Conservation (phyloP, 768 basidiomycete genomes). For the Serendipita indica region DNA sequence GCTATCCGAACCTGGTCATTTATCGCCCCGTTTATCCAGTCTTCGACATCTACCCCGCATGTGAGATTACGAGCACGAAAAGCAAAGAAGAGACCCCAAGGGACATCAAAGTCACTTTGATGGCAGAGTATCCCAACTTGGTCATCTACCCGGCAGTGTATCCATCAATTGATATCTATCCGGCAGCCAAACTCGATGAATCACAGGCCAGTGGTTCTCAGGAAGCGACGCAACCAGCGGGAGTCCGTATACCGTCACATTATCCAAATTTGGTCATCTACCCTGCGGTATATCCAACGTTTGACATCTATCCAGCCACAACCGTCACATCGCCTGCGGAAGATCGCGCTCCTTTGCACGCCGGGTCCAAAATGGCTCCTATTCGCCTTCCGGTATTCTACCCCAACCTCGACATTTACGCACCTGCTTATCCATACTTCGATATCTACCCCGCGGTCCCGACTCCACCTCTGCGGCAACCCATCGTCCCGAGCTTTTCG, state of each 20-base stretch:
- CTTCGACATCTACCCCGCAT: neutral
- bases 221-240: neutral
- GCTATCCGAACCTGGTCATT: conserved; percentile 11
- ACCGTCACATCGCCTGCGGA: neutral
- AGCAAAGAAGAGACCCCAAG: too few relatives aligned
- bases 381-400: neutral
- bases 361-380: neutral
- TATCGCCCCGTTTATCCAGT: conserved; percentile 13
- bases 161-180: conserved; percentile 9
- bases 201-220: neutral
- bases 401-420: neutral
- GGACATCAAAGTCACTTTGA: neutral
- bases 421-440: conserved; percentile 11
- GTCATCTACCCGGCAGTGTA: conserved; percentile 14
- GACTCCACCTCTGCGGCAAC: neutral
- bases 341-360: too few relatives aligned
- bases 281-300: conserved; percentile 6
- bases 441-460: conserved; percentile 11
- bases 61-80: too few relatives aligned
- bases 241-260: neutral
- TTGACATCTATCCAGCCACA: conserved; percentile 10
- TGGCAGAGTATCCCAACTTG: conserved; percentile 7
- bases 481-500: conserved; percentile 14
- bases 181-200: neutral
- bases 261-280: conserved; percentile 4